A percentile compares a stretch with the other conserved stretches of the same genome.
phyloP scores from a whole-genome alignment of 805 yeast species.

The Kuraishia ogatae region DNA sequence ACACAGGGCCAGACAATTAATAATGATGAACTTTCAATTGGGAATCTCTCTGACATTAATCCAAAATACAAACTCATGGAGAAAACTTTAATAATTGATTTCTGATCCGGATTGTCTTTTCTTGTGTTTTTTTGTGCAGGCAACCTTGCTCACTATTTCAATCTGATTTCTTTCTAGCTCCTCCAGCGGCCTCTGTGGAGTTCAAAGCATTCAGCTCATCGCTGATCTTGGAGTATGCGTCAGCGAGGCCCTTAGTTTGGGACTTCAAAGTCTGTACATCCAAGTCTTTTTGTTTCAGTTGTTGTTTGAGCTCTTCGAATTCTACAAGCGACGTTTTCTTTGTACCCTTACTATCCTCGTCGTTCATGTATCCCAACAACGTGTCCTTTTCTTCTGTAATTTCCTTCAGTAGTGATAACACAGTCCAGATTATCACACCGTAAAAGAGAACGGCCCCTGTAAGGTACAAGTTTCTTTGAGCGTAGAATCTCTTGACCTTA shows the following conservation, averaged over 20 bases:
- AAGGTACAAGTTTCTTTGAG: constrained; percentile 49
- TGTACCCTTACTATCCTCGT: constrained; percentile 17
- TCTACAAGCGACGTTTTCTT: constrained; percentile 16
- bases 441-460: constrained; percentile 46
- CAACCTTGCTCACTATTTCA: not conserved
- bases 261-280: constrained; percentile 31
- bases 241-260: constrained; percentile 29
- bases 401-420: constrained; percentile 32
- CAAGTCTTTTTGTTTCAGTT: constrained; percentile 24
- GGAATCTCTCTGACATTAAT: constrained; percentile 25
- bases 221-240: constrained; percentile 29
- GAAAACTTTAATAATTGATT: constrained; percentile 13
- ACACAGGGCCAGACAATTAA: not conserved
- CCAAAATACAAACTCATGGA: constrained; percentile 15
- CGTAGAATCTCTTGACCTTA: constrained; percentile 40
- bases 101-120: not conserved
- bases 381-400: constrained; percentile 27
- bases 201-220: constrained; percentile 6
- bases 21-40: constrained; percentile 21
- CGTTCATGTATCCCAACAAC: constrained; percentile 11
- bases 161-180: constrained; percentile 1
- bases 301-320: constrained; percentile 23
- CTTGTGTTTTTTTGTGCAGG: not conserved
- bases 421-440: constrained; percentile 34
- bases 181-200: constrained; percentile 5